Conservation (phyloP, 179 eudicot genomes). For the Drosera spatulata region DNA sequence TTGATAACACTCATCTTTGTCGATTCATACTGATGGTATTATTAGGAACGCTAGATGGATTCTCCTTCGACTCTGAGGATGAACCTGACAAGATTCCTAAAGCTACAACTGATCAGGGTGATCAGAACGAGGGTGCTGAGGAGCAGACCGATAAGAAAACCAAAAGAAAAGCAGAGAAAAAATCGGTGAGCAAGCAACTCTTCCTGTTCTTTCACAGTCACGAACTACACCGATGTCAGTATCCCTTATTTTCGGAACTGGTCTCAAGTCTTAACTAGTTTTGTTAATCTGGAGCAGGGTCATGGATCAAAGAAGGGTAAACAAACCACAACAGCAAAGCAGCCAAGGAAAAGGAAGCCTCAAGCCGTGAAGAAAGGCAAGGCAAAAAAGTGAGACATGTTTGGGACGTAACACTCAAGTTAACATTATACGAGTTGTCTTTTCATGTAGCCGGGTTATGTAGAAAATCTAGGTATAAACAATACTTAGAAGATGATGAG, state of each 20-base stretch:
- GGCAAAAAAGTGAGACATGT: constrained; percentile 45
- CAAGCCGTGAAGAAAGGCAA: constrained; percentile 68
- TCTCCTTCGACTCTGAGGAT: constrained; percentile 87
- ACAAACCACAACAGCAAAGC: constrained; percentile 40
- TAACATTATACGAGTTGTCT: no score
- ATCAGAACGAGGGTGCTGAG: constrained; percentile 46
- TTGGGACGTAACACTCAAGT: background rate
- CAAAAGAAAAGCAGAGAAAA: constrained; percentile 48
- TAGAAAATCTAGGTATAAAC: no score
- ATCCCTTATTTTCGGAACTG: background rate
- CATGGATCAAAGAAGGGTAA: constrained; percentile 49
- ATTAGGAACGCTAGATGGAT: constrained; percentile 89
- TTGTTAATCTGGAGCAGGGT: constrained; percentile 30
- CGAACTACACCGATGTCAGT: no score
- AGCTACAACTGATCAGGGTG: constrained; percentile 26
- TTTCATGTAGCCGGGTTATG: no score
- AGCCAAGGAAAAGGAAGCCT: constrained; percentile 62
- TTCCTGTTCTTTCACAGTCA: background rate
- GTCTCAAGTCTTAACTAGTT: background rate
- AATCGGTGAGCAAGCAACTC: constrained; percentile 12
- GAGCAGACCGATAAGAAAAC: constrained; percentile 42
- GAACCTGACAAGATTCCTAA: constrained; percentile 63
- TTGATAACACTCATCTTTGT: no score
- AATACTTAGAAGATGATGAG: no score
- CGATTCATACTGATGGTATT: no score